These are phyloP conservation scores for Phytophthora syringae DNA, from an alignment of 352 stramenopile species.

Conservation along the genomic window DNA sequence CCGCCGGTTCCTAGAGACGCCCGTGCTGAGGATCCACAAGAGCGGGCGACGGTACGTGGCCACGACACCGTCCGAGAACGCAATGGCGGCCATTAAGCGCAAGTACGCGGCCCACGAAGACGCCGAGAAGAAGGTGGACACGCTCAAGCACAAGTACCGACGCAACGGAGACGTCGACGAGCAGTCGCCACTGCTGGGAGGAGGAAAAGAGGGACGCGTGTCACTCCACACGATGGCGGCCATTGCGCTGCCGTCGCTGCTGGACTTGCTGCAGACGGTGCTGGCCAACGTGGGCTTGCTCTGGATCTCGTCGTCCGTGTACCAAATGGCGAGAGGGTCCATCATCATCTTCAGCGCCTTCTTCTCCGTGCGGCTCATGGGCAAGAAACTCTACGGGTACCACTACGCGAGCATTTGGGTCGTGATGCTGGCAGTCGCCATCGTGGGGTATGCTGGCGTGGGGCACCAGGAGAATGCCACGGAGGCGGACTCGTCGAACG, in stretches of 20 bases:
- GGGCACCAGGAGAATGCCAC: constrained; percentile 34
- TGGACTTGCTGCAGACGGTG: constrained; percentile 88
- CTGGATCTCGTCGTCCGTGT: constrained; percentile 90
- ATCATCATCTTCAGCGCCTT: constrained; percentile 93
- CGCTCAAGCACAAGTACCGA: constrained; percentile 56
- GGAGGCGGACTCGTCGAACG: constrained; percentile 43
- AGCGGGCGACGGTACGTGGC: constrained; percentile 65
- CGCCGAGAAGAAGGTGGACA: constrained; percentile 42
- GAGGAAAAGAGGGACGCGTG: constrained; percentile 33
- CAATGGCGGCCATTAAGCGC: constrained; percentile 46
- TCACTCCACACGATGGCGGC: constrained; percentile 61
- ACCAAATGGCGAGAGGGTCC: constrained; percentile 91
- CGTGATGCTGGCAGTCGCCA: constrained; percentile 70
- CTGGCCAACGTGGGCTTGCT: constrained; percentile 87
- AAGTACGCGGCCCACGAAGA: constrained; percentile 50
- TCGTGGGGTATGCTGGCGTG: constrained; percentile 77
- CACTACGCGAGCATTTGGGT: constrained; percentile 87
- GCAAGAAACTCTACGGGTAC: constrained; percentile 86
- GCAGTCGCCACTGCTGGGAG: constrained; percentile 30
- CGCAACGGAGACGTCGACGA: constrained; percentile 35
- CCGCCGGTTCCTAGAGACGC: constrained; percentile 71
- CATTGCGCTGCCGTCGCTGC: constrained; percentile 72
- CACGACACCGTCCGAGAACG: constrained; percentile 45
- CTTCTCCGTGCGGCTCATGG: constrained; percentile 85
- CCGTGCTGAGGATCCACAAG: constrained; percentile 70